Evolutionary conservation across 106 monocot species (phyloP).

Genomic region (Platanthera guangdongensis): DNA sequence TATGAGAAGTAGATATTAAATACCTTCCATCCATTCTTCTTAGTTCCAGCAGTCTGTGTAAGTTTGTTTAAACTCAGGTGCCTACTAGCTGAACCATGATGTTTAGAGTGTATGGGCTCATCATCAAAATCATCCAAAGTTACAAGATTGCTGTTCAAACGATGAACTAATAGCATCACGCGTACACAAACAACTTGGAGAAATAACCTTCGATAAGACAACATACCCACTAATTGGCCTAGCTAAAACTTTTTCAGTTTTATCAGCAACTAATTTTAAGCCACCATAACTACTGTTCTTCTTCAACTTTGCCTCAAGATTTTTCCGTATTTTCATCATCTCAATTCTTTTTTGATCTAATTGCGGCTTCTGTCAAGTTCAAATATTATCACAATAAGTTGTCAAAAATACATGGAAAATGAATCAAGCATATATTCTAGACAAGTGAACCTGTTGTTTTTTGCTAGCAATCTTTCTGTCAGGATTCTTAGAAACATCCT

Average conservation of each 20-base stretch:
- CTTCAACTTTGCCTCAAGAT: constrained; percentile 84
- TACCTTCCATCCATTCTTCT: constrained; percentile 52
- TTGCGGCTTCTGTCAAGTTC: constrained; percentile 24
- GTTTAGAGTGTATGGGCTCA: constrained; percentile 25
- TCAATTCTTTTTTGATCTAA: constrained; percentile 47
- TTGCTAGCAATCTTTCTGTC: constrained; percentile 5
- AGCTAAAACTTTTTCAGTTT: constrained; percentile 7
- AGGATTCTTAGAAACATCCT: constrained; percentile 14
- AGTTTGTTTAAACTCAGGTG: constrained; percentile 17
- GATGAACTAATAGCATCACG: constrained; percentile 5
- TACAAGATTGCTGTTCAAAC: constrained; percentile 31
- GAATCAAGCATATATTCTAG: neutral
- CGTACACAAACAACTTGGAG: neutral
- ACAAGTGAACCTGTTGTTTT: constrained; percentile 28
- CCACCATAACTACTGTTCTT: constrained; percentile 49
- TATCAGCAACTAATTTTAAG: constrained; percentile 14
- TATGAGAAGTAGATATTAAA: neutral
- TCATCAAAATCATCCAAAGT: constrained; percentile 71
- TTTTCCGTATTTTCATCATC: constrained; percentile 85
- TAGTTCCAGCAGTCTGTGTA: constrained; percentile 21
- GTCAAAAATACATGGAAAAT: constrained; percentile 1
- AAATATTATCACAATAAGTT: neutral
- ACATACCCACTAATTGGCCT: constrained; percentile 33
- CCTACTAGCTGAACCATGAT: constrained; percentile 2
- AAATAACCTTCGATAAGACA: neutral